phyloP scores from a whole-genome alignment of 2,329 filamentous ascomycete species.

The Sporothrix sp. region DNA sequence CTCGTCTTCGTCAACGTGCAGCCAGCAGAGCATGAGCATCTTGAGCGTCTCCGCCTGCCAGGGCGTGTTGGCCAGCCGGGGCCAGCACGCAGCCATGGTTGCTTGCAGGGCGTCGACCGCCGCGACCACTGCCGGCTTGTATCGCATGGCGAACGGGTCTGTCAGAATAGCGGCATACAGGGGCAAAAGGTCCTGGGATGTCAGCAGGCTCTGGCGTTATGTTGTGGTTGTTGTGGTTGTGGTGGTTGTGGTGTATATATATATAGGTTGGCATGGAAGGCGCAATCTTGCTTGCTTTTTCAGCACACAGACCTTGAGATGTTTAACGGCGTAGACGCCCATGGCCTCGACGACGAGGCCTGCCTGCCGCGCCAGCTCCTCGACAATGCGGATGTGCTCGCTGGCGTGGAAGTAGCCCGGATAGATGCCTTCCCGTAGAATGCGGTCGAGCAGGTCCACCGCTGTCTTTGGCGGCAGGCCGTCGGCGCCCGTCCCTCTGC shows the following conservation, averaged over 20 bases:
- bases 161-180: constrained; percentile 55
- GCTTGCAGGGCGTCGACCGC: constrained; percentile 45
- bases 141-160: constrained; percentile 55
- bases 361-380: constrained; percentile 44
- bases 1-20: constrained; percentile 39
- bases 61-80: constrained; percentile 44
- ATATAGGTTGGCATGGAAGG: too few species aligned
- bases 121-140: constrained; percentile 42
- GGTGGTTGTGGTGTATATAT: too few species aligned
- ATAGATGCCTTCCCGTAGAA: constrained; percentile 48
- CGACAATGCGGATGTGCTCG: constrained; percentile 47
- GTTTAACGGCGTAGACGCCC: constrained; percentile 54
- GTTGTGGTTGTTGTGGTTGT: neutral
- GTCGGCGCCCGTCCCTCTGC: constrained; percentile 2
- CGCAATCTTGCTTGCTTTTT: too few species aligned
- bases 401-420: constrained; percentile 47
- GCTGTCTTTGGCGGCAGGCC: constrained; percentile 16
- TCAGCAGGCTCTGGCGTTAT: neutral
- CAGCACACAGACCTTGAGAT: constrained; percentile 53
- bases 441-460: constrained; percentile 37
- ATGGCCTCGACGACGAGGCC: constrained; percentile 42
- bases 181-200: constrained; percentile 53
- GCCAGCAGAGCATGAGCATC: constrained; percentile 53
- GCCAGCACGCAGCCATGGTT: constrained; percentile 57
- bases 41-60: constrained; percentile 57